phyloP scores from a whole-genome alignment of 108 stramenopile genomes.

The Asterionellopsis glacialis region DNA sequence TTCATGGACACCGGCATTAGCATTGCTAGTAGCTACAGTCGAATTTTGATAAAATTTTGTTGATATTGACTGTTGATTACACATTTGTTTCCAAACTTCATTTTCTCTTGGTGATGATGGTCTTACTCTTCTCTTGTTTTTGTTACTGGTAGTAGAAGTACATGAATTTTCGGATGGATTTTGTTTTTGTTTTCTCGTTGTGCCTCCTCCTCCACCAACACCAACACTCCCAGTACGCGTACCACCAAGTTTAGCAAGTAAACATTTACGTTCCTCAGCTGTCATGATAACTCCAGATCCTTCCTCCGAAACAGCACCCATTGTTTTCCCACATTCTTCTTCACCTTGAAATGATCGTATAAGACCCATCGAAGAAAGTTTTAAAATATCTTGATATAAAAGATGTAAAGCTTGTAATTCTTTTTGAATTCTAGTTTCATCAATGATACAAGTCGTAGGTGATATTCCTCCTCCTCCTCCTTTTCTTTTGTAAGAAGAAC shows the following conservation, averaged over 20 bases:
- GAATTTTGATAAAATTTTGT: conserved; percentile 9
- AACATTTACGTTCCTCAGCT: conserved; percentile 44
- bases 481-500: neutral
- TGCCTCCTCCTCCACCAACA: neutral
- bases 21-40: neutral
- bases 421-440: neutral
- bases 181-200: conserved; percentile 1
- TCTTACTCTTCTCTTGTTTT: neutral
- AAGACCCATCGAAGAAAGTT: conserved; percentile 33
- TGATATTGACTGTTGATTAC: conserved; percentile 61
- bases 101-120: conserved; percentile 21
- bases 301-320: conserved; percentile 32
- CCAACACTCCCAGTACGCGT: neutral
- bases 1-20: neutral
- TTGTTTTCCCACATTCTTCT: conserved; percentile 75
- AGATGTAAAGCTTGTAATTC: neutral
- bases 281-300: conserved; percentile 37
- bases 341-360: conserved; percentile 63
- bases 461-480: neutral
- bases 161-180: neutral
- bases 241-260: conserved; percentile 58
- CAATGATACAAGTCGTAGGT: neutral
- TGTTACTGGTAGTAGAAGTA: neutral
- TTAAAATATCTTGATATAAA: neutral
- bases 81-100: conserved; percentile 76